Percentiles rank a stretch among this genome's conserved stretches.
These are phyloP conservation scores for Fusarium pseudocircinatum DNA, from an alignment of 2,329 filamentous ascomycete genomes.

Conservation along the genomic window DNA sequence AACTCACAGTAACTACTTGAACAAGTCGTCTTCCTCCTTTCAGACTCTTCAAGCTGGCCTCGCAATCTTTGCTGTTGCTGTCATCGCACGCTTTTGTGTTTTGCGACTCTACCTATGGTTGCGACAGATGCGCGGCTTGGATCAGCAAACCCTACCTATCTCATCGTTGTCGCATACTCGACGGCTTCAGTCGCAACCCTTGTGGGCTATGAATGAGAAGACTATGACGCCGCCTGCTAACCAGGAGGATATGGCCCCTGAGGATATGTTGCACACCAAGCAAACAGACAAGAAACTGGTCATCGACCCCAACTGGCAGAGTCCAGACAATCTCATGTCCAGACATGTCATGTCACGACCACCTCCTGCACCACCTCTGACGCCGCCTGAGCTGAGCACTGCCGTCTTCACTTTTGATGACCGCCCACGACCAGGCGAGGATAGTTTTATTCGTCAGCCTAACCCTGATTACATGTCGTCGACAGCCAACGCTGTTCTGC, in stretches of 20 bases:
- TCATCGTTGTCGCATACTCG: constrained; percentile 29
- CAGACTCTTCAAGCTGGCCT: constrained; percentile 44
- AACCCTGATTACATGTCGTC: constrained; percentile 60
- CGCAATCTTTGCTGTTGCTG: constrained; percentile 48
- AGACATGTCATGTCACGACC: constrained; percentile 50
- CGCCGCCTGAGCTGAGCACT: constrained; percentile 56
- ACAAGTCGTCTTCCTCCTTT: constrained; percentile 43
- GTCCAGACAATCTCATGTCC: constrained; percentile 40
- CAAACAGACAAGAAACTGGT: constrained; percentile 28
- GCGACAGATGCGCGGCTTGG: constrained; percentile 38
- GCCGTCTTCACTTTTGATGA: constrained; percentile 56
- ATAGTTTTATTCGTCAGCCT: constrained; percentile 58
- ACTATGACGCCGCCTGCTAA: constrained; percentile 10
- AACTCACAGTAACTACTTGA: constrained; percentile 46
- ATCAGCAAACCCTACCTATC: constrained; percentile 35
- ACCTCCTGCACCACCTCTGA: constrained; percentile 60
- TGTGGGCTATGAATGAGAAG: constrained; percentile 44
- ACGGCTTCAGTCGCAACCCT: constrained; percentile 29
- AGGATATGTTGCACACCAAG: constrained; percentile 17
- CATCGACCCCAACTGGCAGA: constrained; percentile 43
- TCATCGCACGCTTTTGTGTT: constrained; percentile 48
- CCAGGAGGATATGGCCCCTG: constrained; percentile 6
- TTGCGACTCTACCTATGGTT: constrained; percentile 42
- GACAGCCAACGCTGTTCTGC: constrained; percentile 43
- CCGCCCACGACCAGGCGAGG: constrained; percentile 41